Conservation (phyloP, 495 filamentous ascomycete genomes). For the Neurospora sp. region DNA sequence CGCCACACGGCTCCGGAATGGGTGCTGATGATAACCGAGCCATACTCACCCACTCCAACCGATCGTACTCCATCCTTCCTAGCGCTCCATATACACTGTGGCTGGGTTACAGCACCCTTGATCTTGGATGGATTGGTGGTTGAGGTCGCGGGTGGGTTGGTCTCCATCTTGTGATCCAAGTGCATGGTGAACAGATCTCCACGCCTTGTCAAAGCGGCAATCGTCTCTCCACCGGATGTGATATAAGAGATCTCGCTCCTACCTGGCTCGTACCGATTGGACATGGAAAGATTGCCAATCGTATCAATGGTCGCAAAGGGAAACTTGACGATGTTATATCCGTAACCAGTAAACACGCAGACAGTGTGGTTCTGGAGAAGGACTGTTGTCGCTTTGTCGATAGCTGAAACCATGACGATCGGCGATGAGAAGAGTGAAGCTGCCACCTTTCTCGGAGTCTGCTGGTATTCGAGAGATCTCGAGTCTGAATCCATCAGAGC, state of each 20-base stretch:
- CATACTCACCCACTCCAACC: slow-evolving; percentile 82
- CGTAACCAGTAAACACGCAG: slow-evolving; percentile 87
- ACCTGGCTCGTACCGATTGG: slow-evolving; percentile 54
- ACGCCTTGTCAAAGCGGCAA: slow-evolving; percentile 71
- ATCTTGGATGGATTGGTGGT: slow-evolving; percentile 88
- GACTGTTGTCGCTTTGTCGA: slow-evolving; percentile 80
- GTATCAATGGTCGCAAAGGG: slow-evolving; percentile 58
- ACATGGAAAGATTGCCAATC: slow-evolving; percentile 52
- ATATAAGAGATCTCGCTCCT: slow-evolving; percentile 63
- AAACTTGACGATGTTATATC: slow-evolving; percentile 77
- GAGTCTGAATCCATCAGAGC: slow-evolving; percentile 93
- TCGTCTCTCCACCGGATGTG: slow-evolving; percentile 74
- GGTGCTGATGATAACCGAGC: slow-evolving; percentile 89
- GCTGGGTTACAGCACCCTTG: slow-evolving; percentile 60
- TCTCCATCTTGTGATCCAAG: slow-evolving; percentile 55
- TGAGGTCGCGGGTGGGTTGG: slow-evolving; percentile 49
- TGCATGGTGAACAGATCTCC: slow-evolving; percentile 81
- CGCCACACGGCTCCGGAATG: slow-evolving; percentile 86
- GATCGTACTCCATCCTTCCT: slow-evolving; percentile 77
- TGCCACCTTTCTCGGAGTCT: slow-evolving; percentile 73
- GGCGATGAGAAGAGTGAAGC: slow-evolving; percentile 71
- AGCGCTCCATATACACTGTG: slow-evolving; percentile 76
- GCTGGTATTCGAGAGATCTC: slow-evolving; percentile 72
- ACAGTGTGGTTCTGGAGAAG: slow-evolving; percentile 81
- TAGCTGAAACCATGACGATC: slow-evolving; percentile 74